A percentile compares a stretch with the other conserved stretches of the same genome.
Evolutionary conservation across 495 filamentous ascomycete genomes (phyloP).

Genomic region (Penicillium steckii): DNA sequence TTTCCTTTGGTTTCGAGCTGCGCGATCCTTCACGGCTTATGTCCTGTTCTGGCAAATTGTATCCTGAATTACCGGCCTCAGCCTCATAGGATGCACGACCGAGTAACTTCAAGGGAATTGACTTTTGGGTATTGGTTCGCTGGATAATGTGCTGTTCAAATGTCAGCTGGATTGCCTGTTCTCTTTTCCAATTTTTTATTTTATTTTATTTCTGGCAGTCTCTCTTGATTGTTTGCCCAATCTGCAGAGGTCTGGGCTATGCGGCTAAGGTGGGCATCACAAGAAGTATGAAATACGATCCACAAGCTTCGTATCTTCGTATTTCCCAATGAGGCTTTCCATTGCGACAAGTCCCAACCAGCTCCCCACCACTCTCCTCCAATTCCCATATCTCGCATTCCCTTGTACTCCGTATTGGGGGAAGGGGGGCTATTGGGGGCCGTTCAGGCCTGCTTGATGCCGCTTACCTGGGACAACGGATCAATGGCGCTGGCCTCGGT

Average conservation of each 20-base stretch:
- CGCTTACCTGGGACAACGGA: constrained; percentile 55
- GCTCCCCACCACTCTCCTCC: not conserved
- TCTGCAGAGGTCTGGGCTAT: not conserved
- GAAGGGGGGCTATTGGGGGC: too few species aligned
- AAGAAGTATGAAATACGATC: not conserved
- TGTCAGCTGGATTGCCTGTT: not conserved
- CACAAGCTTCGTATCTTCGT: constrained; percentile 11
- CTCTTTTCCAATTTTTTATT: not conserved
- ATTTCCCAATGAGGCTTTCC: constrained; percentile 15
- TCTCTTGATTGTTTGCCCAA: too few species aligned
- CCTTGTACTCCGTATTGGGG: too few species aligned
- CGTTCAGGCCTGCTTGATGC: not conserved
- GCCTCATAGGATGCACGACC: constrained; percentile 52
- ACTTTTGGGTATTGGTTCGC: constrained; percentile 74
- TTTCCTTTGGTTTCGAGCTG: constrained; percentile 58
- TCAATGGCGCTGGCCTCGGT: constrained; percentile 50
- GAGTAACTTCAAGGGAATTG: constrained; percentile 65
- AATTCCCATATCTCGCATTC: too few species aligned
- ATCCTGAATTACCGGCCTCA: constrained; percentile 52
- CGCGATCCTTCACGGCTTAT: constrained; percentile 39
- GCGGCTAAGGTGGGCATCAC: not conserved
- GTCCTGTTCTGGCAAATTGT: constrained; percentile 34
- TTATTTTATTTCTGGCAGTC: too few species aligned
- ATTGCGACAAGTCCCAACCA: constrained; percentile 4
- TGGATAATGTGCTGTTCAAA: constrained; percentile 68